Base-by-base conservation (phyloP, 495 filamentous ascomycete species). In the Penicillium cosmopolitanum region DNA sequence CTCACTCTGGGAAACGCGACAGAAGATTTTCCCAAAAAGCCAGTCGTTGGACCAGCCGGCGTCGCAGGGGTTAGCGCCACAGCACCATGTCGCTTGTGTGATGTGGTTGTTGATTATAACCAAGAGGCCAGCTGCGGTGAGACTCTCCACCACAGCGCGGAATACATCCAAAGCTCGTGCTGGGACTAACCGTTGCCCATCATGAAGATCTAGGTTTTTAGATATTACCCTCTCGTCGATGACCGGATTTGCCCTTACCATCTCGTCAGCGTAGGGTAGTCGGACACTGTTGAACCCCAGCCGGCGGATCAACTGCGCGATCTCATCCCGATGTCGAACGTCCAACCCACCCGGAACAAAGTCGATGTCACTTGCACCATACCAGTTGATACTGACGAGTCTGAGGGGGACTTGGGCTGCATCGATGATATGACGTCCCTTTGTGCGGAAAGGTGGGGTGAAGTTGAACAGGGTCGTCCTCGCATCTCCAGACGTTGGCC, bases 261-360 rank as follows among this genome's bases (percentile, higher is more conserved):
- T 78, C 73, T 87, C 84, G 62, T 87, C 85, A 11, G 77, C 73
- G 69, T 87, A 87, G 7, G 85, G 84, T 52, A 87, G 61, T 8
- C 85, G 75, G n/a, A 87, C 85, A 63, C 82, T 84, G 71, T 87
- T 87, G 73, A 87, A 87, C 13, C 85, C 84, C 34, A 87, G 67
- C 15, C 57, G 52, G 16, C 78, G 73, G 62, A 87, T 82, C 18
- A 77, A 77, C 19, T 54, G 33, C 2, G 84, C 84, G 55, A 87
- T 86, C 9, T 77, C 74, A 47, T 66, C 70, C 15, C 85, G 82
- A 65, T 86, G 84, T 60, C 77, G 79, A 5, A 82, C 63, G 43
- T 87, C 84, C 36, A 87, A 74, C 9, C 84, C 85, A 13, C 81
- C 80, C 6, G 82, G 81, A n/a, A 87, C 77, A 67, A 82, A 86